Base-by-base conservation (phyloP, 2,329 filamentous ascomycete genomes). In the Exophiala spinifera region DNA sequence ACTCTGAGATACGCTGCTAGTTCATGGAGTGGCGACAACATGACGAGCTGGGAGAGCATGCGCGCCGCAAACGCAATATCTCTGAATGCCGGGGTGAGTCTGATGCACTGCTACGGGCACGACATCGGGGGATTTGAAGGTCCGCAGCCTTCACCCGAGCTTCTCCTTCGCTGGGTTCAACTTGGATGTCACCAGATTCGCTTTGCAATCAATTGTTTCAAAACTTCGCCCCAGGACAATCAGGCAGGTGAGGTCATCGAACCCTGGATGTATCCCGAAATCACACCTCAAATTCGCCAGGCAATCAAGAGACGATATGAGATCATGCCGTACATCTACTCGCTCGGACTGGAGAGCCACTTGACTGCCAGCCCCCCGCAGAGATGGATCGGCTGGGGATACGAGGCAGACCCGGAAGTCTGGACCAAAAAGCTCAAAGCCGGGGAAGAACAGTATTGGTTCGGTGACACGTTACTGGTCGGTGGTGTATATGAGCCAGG, bases 171-270 rank as follows among this genome's bases (percentile, higher is more conserved):
- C 25, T 90, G 87, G 87, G 76, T 89, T 11, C 87, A 89, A 64
- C 77, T 87, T 1, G 87, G 86, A 4, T 80, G 84, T 56, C 81
- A 88, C 70, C 86, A 84, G 1, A 79, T 83, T 0, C 82, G 86
- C 0, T 89, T 89, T 63, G 84, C 86, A 10, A 89, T 89, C 73
- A 89, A 89, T 69, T 89, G 86, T 69, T 89, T 86, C 79, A 89
- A 89, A 72, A 89, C 87, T 0, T 81, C 79, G 0, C 77, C 80
- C 0, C 73, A 79, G 1, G 83, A 89, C 68, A 88, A 84, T 63
- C 75, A 76, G 0, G 76, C 87, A 20, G 86, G 86, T 6, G 86
- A 87, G 33, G 85, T 89, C 0, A 89, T 89, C 54, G 86, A 89
- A 70, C 86, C 86, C 0, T 89, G 85, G 84, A 88, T 89, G 84